Evolutionary conservation across 2,329 filamentous ascomycete species (phyloP), one percentile per base, ranked within the genome.

Genomic region (Trichoderma endophyticum): DNA sequence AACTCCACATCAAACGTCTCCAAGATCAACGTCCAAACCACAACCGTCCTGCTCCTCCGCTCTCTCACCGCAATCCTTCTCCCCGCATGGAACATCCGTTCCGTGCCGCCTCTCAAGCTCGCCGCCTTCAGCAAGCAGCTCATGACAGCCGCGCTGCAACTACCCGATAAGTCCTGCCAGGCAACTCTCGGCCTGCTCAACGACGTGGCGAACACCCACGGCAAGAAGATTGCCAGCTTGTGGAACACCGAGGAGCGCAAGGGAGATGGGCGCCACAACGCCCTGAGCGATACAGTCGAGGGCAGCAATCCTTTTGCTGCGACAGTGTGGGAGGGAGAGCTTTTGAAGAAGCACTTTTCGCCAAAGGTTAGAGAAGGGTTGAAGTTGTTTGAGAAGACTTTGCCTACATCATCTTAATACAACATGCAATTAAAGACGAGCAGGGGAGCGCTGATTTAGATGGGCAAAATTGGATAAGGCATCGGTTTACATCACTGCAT

Each of bases 241-340:
- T 99, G 96, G 95, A 91, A 97, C 77, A 97, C 94, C 0, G 95
- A 98, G 80, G 96, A 98, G 84, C 87, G 95, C 64, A 92, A 93
- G 80, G 95, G 95, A 7, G 95, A 98, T 79, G 96, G 96, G 3
- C 89, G 91, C 1, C 98, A 93, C 78, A 92, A 95, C 81, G 86
- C 94, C 1, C 81, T 91, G 57, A 89, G 90, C 59, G 86, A 87
- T 32, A 93, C 91, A 74, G 88, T 97, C 4, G 95, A 98, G 81
- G 91, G 89, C 8, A 95, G 92, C 75, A 98, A 98, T 82, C 94
- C 95, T 1, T 97, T 96, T 81, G 93, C 95, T 0, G 90, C 91
- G 5, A 98, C 94, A 0, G 87, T 97, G 0, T 99, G 95, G 96
- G 96, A 98, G 80, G 94, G 93, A 0, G 96, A 98, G 83, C 79